Evolutionary conservation across 352 stramenopile species (phyloP).

Genomic region (Pythium folliculosum): DNA sequence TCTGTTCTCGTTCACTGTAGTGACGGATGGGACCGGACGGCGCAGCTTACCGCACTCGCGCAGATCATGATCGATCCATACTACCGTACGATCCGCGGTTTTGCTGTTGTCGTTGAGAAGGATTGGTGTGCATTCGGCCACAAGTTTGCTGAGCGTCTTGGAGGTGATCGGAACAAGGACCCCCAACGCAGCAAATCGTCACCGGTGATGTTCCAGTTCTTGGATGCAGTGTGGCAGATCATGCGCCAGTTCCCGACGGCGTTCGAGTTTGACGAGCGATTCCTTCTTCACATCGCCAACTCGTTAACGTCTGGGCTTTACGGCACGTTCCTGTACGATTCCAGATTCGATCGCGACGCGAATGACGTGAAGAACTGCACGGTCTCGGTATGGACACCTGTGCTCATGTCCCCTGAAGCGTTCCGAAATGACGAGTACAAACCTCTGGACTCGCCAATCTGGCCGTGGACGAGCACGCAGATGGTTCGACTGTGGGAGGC

Average conservation of each 20-base stretch:
- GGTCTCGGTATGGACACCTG: conserved; percentile 81
- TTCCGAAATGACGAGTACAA: conserved; percentile 63
- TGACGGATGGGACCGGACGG: conserved; percentile 87
- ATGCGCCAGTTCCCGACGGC: conserved; percentile 73
- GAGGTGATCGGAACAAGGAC: conserved; percentile 74
- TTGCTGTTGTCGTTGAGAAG: conserved; percentile 82
- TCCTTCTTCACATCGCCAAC: conserved; percentile 82
- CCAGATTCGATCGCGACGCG: conserved; percentile 61
- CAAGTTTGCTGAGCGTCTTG: conserved; percentile 76
- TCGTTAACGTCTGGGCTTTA: conserved; percentile 79
- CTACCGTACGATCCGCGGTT: conserved; percentile 85
- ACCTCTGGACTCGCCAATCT: conserved; percentile 55
- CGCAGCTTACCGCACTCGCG: conserved; percentile 73
- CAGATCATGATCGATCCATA: conserved; percentile 90
- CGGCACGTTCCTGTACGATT: conserved; percentile 84
- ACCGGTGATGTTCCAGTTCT: conserved; percentile 87
- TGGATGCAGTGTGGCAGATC: conserved; percentile 86
- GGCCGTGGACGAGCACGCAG: conserved; percentile 78
- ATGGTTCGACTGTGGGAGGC: conserved; percentile 82
- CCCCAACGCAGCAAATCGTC: conserved; percentile 75
- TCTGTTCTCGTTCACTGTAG: conserved; percentile 87
- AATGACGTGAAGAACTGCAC: conserved; percentile 57
- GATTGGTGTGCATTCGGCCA: conserved; percentile 88
- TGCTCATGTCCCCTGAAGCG: conserved; percentile 48
- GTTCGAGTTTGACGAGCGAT: conserved; percentile 88